phyloP scores from a whole-genome alignment of 805 yeast genomes.

The Myxozyma udenii region DNA sequence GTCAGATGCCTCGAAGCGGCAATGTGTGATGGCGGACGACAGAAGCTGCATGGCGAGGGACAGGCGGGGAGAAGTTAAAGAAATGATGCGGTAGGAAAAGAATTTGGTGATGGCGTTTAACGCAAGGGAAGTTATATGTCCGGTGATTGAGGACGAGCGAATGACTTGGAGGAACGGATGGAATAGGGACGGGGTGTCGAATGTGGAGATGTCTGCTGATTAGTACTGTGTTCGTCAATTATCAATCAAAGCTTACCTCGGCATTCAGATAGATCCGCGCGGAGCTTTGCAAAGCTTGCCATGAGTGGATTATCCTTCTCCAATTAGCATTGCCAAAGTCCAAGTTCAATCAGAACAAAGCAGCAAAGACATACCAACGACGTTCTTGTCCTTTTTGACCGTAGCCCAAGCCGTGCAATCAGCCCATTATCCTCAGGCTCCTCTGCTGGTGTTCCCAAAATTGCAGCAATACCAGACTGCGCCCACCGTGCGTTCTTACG shows the following conservation, averaged over 20 bases:
- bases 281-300: conserved; percentile 67
- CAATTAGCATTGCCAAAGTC: neutral
- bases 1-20: conserved; percentile 93
- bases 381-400: conserved; percentile 29
- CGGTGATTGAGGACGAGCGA: conserved; percentile 80
- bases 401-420: conserved; percentile 37
- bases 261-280: conserved; percentile 63
- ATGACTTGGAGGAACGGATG: conserved; percentile 85
- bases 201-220: conserved; percentile 44
- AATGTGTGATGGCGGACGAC: conserved; percentile 77
- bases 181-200: conserved; percentile 69
- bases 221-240: neutral
- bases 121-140: conserved; percentile 78
- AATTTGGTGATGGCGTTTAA: conserved; percentile 72
- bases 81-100: conserved; percentile 65
- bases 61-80: conserved; percentile 52
- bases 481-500: conserved; percentile 76
- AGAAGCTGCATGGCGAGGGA: conserved; percentile 60
- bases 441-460: conserved; percentile 60
- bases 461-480: conserved; percentile 78
- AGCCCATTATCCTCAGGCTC: conserved; percentile 44
- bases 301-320: conserved; percentile 24
- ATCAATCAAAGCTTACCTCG: conserved; percentile 25
- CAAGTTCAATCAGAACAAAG: neutral
- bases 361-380: conserved; percentile 9